phyloP scores from a whole-genome alignment of 176 grass and related monocot genomes.

The Aegilops umbellulata region DNA sequence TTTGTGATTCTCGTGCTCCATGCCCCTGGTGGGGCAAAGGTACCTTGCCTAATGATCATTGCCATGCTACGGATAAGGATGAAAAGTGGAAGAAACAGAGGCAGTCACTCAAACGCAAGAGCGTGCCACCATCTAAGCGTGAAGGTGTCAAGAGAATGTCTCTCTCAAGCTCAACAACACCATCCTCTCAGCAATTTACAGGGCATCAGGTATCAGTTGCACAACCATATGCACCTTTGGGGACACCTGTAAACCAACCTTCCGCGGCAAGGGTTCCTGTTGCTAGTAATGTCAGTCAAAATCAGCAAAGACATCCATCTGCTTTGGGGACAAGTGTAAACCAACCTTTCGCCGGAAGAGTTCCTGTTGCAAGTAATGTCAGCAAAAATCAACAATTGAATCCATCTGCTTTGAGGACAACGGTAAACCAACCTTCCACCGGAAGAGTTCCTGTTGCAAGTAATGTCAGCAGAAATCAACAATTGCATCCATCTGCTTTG shows the following conservation, averaged over 20 bases:
- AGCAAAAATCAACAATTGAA: conserved; percentile 16
- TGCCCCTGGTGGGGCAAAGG: conserved; percentile 58
- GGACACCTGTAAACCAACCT: neutral
- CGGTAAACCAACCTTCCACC: neutral
- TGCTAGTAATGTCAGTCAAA: conserved; percentile 6
- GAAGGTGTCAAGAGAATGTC: neutral
- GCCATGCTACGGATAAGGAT: conserved; percentile 76
- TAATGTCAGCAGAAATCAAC: conserved; percentile 19
- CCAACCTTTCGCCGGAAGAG: neutral
- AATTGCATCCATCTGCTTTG: neutral
- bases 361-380: neutral
- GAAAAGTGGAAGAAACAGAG: conserved; percentile 55
- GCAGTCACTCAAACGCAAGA: conserved; percentile 42
- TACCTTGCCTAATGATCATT: conserved; percentile 46
- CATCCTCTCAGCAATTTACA: neutral
- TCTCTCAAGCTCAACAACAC: conserved; percentile 1
- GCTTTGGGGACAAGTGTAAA: neutral
- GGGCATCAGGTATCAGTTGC: neutral
- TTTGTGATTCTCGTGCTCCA: conserved; percentile 76
- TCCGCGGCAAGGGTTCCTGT: neutral
- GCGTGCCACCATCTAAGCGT: neutral
- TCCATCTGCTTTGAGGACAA: neutral
- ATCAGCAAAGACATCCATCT: neutral
- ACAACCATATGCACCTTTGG: neutral
- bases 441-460: neutral